Evolutionary conservation across 2,329 filamentous ascomycete species (phyloP), one percentile per base, ranked within the genome.

Genomic region (Xylogone sp.): DNA sequence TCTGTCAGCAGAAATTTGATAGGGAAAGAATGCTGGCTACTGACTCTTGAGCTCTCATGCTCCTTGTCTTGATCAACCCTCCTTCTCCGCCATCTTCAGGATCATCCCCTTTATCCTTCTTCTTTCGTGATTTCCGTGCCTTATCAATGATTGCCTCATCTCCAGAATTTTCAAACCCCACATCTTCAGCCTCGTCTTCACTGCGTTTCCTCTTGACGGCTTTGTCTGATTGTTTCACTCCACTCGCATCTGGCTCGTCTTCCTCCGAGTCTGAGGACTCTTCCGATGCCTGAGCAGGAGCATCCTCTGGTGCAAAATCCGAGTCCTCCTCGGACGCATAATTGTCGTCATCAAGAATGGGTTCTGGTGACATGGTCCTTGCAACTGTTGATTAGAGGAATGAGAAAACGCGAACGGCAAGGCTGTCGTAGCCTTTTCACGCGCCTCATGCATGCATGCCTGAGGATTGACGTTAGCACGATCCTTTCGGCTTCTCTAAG

Each of bases 291-390:
- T 68, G 62, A 13, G 62, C 66, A 34, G 69, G 61, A 22, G 64
- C 75, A 18, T 74, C 73, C 44, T 82, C 83, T n/a, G 80, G 81
- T 21, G 83, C 79, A 55, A 90, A 90, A 63, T 90, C 86, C 9
- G 86, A 87, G 64, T 90, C 87, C 58, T 89, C 83, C 3, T 85
- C 84, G 1, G 86, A 88, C 16, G 76, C 81, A 61, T 89, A 89
- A 53, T 81, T 72, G 53, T 81, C 78, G 24, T 66, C 62, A 3
- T 56, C 56, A 18, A 57, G 62, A 12, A 65, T 53, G 3, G 63
- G 43, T 55, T 58, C 59, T 46, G 60, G 64, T 21, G 64, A 62
- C 64, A 66, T 65, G 29, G 19, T 39, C 4, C 8, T 44, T 5
- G 20, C 18, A 27, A 10, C 21, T 44, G 43, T 10, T 44, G 43